Evolutionary conservation across 371 early-diverging fungal species (phyloP).

Genomic region (Circinella umbellata): DNA sequence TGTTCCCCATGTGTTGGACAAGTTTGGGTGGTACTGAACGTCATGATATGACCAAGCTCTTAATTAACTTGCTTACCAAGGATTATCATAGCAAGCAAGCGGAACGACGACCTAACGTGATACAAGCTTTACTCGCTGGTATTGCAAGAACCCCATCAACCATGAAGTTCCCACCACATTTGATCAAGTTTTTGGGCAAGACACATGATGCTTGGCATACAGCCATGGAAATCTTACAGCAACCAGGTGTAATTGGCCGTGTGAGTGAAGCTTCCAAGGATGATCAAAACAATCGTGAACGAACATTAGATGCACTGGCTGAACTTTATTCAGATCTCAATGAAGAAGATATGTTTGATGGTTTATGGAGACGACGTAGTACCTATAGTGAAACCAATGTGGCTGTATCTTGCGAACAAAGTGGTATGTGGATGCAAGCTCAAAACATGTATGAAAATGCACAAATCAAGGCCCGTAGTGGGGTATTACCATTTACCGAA

Average conservation of each 20-base stretch:
- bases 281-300: slow-evolving; percentile 88
- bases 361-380: slow-evolving; percentile 92
- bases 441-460: slow-evolving; percentile 94
- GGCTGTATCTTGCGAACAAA: slow-evolving; percentile 96
- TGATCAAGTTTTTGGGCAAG: slow-evolving; percentile 91
- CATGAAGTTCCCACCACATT: slow-evolving; percentile 88
- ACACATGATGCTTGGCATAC: slow-evolving; percentile 93
- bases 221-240: slow-evolving; percentile 77
- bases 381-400: slow-evolving; percentile 94
- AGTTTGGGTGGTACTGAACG: slow-evolving; percentile 73
- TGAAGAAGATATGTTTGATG: slow-evolving; percentile 93
- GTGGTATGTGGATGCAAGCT: slow-evolving; percentile 93
- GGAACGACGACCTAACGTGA: slow-evolving; percentile 87
- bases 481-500: slow-evolving; percentile 91
- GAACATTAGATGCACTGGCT: slow-evolving; percentile 87
- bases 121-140: slow-evolving; percentile 89
- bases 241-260: slow-evolving; percentile 48
- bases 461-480: slow-evolving; percentile 90
- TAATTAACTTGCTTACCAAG: slow-evolving; percentile 86
- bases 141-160: slow-evolving; percentile 75
- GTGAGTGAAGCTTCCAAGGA: slow-evolving; percentile 69
- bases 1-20: slow-evolving; percentile 90
- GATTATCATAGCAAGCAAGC: slow-evolving; percentile 89
- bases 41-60: slow-evolving; percentile 81
- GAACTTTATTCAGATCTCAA: slow-evolving; percentile 80